Base-by-base conservation (phyloP, 805 yeast genomes). In the Saccharomycopsis sp. region DNA sequence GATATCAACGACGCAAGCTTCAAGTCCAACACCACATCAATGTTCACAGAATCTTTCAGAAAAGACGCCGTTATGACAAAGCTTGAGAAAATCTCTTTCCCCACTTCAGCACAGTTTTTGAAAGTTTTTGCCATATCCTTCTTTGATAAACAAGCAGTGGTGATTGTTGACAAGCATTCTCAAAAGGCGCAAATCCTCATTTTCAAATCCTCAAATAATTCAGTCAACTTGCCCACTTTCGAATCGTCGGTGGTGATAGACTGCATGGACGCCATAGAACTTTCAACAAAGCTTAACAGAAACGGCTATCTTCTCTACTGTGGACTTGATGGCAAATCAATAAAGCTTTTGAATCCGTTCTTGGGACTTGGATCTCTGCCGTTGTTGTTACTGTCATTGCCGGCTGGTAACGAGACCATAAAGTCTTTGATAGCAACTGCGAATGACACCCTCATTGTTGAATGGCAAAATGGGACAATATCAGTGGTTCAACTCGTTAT, bases 51-150 rank as follows among this genome's bases (percentile, higher is more conserved):
- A 6, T 21, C 6, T 15, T 17, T 15, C n/a, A 38, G 26, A 6
- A 83, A 80, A 50, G 94, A 85, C 55, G 68, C 80, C 52, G 77
- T 80, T n/a, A 60, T 84, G 45, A 75, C 87, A 0, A 73, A 70
- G 52, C 57, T 82, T 2, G 76, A 75, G 15, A 50, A 51, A 1
- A 58, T 65, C 30, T 61, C 54, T 38, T 30, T 59, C 9, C 54
- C 56, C 15, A 60, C 61, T 4, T 53, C 59, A n/a, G 46, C 55
- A 8, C 36, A 49, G 1, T 38, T 55, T 13, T 46, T 71, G 21
- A 63, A 64, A 34, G 54, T 67, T 1, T 55, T 59, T 36, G 64
- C 64, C 6, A 44, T 73, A n/a, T 50, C 53, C 4, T 72, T 62
- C 47, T 68, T 67, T 17, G 73, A 70, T 21, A 73, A 71, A 49